Evolutionary conservation across 345 rosid species (phyloP).

Genomic region (Brassica incana): DNA sequence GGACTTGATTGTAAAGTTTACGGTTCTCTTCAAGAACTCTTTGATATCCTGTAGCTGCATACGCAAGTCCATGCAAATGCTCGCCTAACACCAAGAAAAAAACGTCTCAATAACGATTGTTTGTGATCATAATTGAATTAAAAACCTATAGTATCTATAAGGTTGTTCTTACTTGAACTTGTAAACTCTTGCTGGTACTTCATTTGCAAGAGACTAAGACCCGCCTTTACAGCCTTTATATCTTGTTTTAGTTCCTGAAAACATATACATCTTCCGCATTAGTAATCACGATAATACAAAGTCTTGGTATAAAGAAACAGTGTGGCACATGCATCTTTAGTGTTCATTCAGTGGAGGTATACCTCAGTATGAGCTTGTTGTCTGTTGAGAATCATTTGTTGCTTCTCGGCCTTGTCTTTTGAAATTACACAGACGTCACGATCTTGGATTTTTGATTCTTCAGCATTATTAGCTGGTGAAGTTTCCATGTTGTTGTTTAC

Average conservation of each 20-base stretch:
- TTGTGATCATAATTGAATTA: neutral
- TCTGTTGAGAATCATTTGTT: constrained; percentile 55
- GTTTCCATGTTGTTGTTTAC: constrained; percentile 15
- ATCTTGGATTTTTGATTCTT: constrained; percentile 11
- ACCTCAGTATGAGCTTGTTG: constrained; percentile 71
- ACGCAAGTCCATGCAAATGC: constrained; percentile 63
- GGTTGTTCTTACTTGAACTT: constrained; percentile 53
- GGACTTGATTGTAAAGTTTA: constrained; percentile 91
- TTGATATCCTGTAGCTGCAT: constrained; percentile 81
- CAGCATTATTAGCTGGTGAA: constrained; percentile 12
- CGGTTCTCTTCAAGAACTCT: constrained; percentile 91
- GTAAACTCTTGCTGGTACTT: constrained; percentile 63
- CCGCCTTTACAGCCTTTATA: constrained; percentile 55
- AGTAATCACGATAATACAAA: constrained; percentile 1
- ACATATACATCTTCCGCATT: neutral
- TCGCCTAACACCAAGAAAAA: constrained; percentile 48
- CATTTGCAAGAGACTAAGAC: constrained; percentile 64
- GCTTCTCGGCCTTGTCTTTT: constrained; percentile 42
- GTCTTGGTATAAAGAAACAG: neutral
- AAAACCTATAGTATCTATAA: neutral
- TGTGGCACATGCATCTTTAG: neutral
- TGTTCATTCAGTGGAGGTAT: constrained; percentile 4
- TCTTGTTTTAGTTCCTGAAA: constrained; percentile 69
- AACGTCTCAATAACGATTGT: neutral
- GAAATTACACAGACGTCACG: constrained; percentile 15